These are phyloP conservation scores for Phytophthora kernoviae DNA, from an alignment of 352 stramenopile genomes.

Conservation along the genomic window DNA sequence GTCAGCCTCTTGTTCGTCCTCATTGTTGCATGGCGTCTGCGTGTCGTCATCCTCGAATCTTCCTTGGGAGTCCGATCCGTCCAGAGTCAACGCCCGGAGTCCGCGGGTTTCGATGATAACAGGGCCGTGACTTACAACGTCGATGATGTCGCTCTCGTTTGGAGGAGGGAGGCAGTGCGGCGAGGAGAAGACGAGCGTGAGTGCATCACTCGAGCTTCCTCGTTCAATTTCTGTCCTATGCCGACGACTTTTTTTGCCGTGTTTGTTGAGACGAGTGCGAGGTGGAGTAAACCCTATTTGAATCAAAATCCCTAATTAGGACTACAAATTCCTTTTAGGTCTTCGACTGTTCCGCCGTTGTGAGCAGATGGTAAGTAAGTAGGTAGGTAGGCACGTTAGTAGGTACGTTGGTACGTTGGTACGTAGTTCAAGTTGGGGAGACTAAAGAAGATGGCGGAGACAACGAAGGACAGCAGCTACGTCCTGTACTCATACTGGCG, in stretches of 20 bases:
- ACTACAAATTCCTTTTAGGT: too few species aligned
- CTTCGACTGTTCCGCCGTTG: too few species aligned
- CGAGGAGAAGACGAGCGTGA: conserved; percentile 8
- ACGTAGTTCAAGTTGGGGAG: conserved; percentile 15
- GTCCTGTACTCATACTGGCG: conserved; percentile 90
- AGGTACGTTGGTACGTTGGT: too few species aligned
- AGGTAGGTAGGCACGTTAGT: too few species aligned
- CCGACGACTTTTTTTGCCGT: too few species aligned
- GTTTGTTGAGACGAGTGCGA: too few species aligned
- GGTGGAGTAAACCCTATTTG: too few species aligned
- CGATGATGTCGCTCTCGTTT: conserved; percentile 41
- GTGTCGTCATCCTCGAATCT: conserved; percentile 17
- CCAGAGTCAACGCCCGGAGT: conserved; percentile 27
- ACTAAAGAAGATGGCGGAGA: conserved; percentile 12
- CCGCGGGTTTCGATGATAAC: conserved; percentile 19
- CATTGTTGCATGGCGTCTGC: conserved; percentile 1
- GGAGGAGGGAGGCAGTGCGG: not conserved
- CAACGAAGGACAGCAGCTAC: too few species aligned
- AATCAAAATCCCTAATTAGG: too few species aligned
- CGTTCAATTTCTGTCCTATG: too few species aligned
- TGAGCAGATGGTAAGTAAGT: too few species aligned
- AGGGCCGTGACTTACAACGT: conserved; percentile 39
- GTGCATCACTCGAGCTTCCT: conserved; percentile 8
- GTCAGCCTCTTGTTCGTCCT: conserved; percentile 18
- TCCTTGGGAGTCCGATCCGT: conserved; percentile 6